phyloP scores from a whole-genome alignment of 169 alveolate species.

The Theileria annulata region DNA sequence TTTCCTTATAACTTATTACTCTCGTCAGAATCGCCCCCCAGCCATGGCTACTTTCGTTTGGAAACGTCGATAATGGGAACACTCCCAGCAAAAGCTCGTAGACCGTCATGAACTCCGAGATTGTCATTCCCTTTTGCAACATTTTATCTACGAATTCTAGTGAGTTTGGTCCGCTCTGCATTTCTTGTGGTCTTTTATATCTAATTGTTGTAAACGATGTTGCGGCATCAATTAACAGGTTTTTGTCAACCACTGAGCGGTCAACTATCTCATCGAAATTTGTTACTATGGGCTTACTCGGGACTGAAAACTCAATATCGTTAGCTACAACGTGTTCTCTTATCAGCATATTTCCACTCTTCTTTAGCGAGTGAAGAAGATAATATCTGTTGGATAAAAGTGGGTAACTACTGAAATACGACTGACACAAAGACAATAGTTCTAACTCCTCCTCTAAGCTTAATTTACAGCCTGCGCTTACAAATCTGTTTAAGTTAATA shows the following conservation, averaged over 20 bases:
- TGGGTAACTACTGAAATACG: slow-evolving; percentile 59
- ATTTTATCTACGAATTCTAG: slow-evolving; percentile 56
- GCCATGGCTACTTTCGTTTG: slow-evolving; percentile 65
- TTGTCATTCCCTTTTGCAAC: slow-evolving; percentile 53
- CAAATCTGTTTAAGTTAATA: slow-evolving; percentile 33
- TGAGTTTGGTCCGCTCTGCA: slow-evolving; percentile 50
- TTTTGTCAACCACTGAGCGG: slow-evolving; percentile 51
- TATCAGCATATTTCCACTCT: neutral
- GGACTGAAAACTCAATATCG: slow-evolving; percentile 41
- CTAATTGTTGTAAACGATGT: slow-evolving; percentile 35
- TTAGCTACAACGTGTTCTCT: slow-evolving; percentile 19
- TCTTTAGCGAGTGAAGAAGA: slow-evolving; percentile 39
- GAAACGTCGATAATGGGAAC: slow-evolving; percentile 68
- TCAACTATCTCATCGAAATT: slow-evolving; percentile 53
- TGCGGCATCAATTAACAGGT: slow-evolving; percentile 49
- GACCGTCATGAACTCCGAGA: slow-evolving; percentile 66
- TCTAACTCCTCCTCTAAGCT: slow-evolving; percentile 72
- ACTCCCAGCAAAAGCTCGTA: slow-evolving; percentile 71
- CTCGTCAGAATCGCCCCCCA: slow-evolving; percentile 76
- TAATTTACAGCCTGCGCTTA: slow-evolving; percentile 74
- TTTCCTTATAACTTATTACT: slow-evolving; percentile 69
- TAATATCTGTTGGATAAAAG: slow-evolving; percentile 63
- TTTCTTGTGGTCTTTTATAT: slow-evolving; percentile 51
- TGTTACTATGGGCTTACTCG: slow-evolving; percentile 50
- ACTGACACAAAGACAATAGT: slow-evolving; percentile 64